A percentile compares a stretch with the other conserved stretches of the same genome.
phyloP scores from a whole-genome alignment of 2,329 filamentous ascomycete genomes.

The Diplodia scrobiculata region DNA sequence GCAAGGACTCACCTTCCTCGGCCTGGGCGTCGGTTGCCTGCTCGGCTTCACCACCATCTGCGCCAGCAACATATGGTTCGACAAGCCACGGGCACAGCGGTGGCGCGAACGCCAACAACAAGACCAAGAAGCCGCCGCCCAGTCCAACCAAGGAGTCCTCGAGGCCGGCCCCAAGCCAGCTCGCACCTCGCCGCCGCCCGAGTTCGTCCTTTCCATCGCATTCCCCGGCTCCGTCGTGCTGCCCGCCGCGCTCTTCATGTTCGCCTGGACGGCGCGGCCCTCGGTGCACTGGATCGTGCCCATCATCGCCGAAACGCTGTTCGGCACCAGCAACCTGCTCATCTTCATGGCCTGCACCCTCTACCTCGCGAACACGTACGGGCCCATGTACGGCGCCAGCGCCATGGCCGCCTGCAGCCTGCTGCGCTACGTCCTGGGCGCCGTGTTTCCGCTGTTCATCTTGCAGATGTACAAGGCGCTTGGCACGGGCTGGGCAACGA shows the following conservation, averaged over 20 bases:
- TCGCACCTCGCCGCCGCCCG: constrained; percentile 31
- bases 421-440: constrained; percentile 58
- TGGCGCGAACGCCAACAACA: constrained; percentile 19
- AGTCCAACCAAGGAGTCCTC: not conserved
- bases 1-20: constrained; percentile 35
- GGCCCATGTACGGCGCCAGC: constrained; percentile 58
- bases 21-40: constrained; percentile 33
- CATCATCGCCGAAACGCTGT: constrained; percentile 40
- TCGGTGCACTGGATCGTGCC: constrained; percentile 47
- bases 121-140: not conserved
- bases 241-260: constrained; percentile 44
- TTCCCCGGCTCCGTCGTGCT: constrained; percentile 43
- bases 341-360: constrained; percentile 42
- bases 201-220: constrained; percentile 42
- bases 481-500: constrained; percentile 46
- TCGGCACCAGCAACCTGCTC: constrained; percentile 36
- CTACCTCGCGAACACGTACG: constrained; percentile 61
- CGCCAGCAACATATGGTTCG: constrained; percentile 37
- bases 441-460: constrained; percentile 63
- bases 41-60: constrained; percentile 33
- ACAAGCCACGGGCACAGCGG: constrained; percentile 30
- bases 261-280: constrained; percentile 44
- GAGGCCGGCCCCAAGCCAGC: not conserved
- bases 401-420: constrained; percentile 63
- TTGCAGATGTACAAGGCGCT: constrained; percentile 51